Percentiles rank a stretch among this genome's conserved stretches.
Conservation (phyloP, 1,139 yeast species). For the Candida labiduridarum region DNA sequence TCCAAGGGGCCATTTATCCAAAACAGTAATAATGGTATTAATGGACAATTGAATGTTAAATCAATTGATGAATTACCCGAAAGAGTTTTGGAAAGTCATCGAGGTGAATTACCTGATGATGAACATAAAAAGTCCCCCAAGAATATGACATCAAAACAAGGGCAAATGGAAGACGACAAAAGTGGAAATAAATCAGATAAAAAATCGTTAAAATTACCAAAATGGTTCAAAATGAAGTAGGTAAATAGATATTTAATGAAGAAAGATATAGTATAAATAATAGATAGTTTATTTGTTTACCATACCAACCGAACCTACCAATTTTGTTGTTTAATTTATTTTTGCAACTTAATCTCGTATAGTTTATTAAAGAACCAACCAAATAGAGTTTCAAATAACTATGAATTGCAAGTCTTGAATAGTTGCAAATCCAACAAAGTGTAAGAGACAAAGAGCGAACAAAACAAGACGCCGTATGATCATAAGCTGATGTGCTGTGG, state of each 20-base stretch:
- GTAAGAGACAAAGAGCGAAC: too few species aligned
- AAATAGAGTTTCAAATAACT: too few species aligned
- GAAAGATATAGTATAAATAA: background rate
- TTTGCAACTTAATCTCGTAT: too few species aligned
- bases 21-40: conserved; percentile 10
- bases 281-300: background rate
- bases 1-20: conserved; percentile 28
- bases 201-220: conserved; percentile 12
- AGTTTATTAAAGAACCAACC: too few species aligned
- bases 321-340: too few species aligned
- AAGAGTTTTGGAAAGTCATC: conserved; percentile 35
- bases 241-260: conserved; percentile 3
- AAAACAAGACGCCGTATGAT: too few species aligned
- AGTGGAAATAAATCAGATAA: background rate
- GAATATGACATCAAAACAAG: conserved; percentile 17
- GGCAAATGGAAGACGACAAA: background rate
- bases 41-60: conserved; percentile 19
- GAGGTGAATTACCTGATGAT: conserved; percentile 30
- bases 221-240: conserved; percentile 18
- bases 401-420: too few species aligned
- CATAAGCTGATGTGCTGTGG: too few species aligned
- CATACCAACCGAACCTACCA: too few species aligned
- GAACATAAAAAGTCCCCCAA: conserved; percentile 17
- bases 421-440: too few species aligned
- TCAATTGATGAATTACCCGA: conserved; percentile 42